phyloP scores from a whole-genome alignment of 768 basidiomycete species.

The Tricholoma furcatifolium region DNA sequence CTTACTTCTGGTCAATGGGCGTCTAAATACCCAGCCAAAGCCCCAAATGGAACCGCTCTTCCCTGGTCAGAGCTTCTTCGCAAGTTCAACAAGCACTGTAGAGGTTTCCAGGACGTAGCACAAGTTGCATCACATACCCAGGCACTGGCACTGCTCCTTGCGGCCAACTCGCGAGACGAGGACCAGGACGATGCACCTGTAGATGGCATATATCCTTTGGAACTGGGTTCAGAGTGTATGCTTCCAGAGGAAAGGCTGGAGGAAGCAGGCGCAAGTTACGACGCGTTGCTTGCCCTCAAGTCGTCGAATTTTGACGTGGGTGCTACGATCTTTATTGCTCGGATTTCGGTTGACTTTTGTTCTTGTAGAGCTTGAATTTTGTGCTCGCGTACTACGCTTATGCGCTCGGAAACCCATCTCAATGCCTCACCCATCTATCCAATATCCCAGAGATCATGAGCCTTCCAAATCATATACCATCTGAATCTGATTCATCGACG shows the following conservation, averaged over 20 bases:
- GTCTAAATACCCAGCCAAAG: constrained; percentile 56
- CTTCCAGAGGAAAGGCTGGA: constrained; percentile 53
- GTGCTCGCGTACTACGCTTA: constrained; percentile 80
- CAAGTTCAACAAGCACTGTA: constrained; percentile 86
- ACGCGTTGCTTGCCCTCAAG: constrained; percentile 48
- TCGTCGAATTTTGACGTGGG: constrained; percentile 58
- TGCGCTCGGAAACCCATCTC: constrained; percentile 63
- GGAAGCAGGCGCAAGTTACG: constrained; percentile 57
- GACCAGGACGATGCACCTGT: constrained; percentile 48
- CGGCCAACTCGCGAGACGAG: constrained; percentile 47
- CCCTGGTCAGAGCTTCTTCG: constrained; percentile 79
- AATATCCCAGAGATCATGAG: constrained; percentile 55
- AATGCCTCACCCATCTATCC: constrained; percentile 59
- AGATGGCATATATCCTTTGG: constrained; percentile 36
- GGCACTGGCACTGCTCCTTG: constrained; percentile 55
- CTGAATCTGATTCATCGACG: constrained; percentile 33
- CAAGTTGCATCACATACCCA: constrained; percentile 71
- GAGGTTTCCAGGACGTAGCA: constrained; percentile 55
- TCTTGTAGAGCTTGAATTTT: constrained; percentile 59
- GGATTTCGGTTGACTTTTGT: constrained; percentile 5
- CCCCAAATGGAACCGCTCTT: constrained; percentile 49
- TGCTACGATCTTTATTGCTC: constrained; percentile 12
- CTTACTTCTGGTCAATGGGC: constrained; percentile 79
- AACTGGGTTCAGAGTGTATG: constrained; percentile 56
- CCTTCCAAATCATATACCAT: constrained; percentile 52